phyloP scores from a whole-genome alignment of 2,329 filamentous ascomycete genomes.

The Xylariaceae sp. region DNA sequence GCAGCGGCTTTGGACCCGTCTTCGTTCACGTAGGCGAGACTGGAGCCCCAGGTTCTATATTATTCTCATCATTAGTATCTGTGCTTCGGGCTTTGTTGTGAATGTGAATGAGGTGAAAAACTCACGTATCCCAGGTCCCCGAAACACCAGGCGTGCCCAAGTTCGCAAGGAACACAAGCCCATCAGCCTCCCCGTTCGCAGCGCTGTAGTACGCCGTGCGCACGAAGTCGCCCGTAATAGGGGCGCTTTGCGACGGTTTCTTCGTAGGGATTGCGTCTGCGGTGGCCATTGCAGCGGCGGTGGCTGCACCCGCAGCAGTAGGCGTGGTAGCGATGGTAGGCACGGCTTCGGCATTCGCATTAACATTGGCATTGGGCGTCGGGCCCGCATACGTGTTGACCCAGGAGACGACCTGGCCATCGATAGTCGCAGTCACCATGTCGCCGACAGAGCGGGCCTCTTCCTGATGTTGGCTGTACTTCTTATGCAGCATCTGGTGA shows the following conservation, averaged over 20 bases:
- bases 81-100: neutral
- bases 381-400: constrained; percentile 49
- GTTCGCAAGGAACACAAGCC: constrained; percentile 46
- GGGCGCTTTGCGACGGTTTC: constrained; percentile 10
- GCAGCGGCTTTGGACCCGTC: constrained; percentile 37
- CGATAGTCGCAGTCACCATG: constrained; percentile 51
- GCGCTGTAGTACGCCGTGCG: constrained; percentile 45
- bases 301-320: neutral
- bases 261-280: neutral
- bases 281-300: too few species aligned
- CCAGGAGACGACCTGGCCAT: constrained; percentile 55
- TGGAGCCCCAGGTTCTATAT: constrained; percentile 40
- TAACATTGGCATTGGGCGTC: constrained; percentile 19
- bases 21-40: constrained; percentile 42
- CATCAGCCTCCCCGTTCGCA: constrained; percentile 35
- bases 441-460: constrained; percentile 43
- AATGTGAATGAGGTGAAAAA: constrained; percentile 3
- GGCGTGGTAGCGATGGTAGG: neutral
- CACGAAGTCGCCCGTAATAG: constrained; percentile 34
- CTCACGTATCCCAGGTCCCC: constrained; percentile 41
- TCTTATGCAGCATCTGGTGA: constrained; percentile 49
- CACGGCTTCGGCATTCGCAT: constrained; percentile 12
- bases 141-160: constrained; percentile 40
- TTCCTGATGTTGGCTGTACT: constrained; percentile 32
- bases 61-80: constrained; percentile 5